phyloP scores from a whole-genome alignment of 148 eudicot genomes.

The Hydrangea macrophylla region DNA sequence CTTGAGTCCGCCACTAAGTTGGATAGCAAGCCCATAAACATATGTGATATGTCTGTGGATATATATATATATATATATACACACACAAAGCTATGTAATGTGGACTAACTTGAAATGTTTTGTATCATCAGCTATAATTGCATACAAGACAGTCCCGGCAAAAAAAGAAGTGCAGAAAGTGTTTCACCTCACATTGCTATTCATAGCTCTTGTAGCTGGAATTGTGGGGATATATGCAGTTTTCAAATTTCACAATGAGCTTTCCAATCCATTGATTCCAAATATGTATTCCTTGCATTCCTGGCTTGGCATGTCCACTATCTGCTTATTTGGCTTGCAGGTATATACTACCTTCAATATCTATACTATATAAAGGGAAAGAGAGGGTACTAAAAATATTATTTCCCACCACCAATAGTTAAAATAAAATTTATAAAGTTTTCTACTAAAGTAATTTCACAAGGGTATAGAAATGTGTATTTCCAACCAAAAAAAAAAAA shows the following conservation, averaged over 20 bases:
- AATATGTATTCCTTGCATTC: constrained; percentile 48
- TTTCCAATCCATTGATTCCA: constrained; percentile 13
- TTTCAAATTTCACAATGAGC: constrained; percentile 36
- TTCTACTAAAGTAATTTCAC: background rate
- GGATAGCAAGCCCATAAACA: too few relatives aligned
- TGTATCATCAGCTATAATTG: constrained; percentile 29
- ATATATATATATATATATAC: too few relatives aligned
- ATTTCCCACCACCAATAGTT: too few relatives aligned
- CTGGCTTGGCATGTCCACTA: constrained; percentile 54
- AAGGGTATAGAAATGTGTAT: too few relatives aligned
- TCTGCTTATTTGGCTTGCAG: constrained; percentile 48
- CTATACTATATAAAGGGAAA: background rate
- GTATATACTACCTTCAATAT: constrained; percentile 13
- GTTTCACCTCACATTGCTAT: constrained; percentile 31
- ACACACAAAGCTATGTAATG: too few relatives aligned
- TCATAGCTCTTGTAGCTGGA: constrained; percentile 29
- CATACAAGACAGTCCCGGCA: constrained; percentile 34
- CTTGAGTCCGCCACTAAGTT: too few relatives aligned
- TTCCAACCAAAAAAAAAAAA: too few relatives aligned
- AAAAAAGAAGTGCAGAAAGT: constrained; percentile 22
- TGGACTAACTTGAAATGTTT: background rate
- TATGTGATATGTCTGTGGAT: too few relatives aligned
- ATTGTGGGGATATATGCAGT: constrained; percentile 39
- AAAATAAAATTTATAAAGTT: background rate
- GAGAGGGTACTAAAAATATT: too few relatives aligned